Base-by-base conservation (phyloP, 345 rosid genomes). In the Aquilaria yunnanensis region DNA sequence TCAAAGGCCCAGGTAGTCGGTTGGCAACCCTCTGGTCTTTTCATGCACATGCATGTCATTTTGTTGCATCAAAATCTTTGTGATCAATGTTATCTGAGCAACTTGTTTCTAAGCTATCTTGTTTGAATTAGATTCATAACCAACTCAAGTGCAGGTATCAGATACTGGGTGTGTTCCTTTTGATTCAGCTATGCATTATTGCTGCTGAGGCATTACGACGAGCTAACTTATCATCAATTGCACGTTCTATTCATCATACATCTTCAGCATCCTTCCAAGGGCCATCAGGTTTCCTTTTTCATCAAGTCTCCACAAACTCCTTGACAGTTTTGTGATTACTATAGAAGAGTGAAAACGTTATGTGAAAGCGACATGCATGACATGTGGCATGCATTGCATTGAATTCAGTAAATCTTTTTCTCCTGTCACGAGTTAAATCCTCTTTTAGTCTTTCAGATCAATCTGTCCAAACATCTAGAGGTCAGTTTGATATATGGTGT, bases 121-220 rank as follows among this genome's bases (percentile, higher is more conserved):
- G 47, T 41, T 29, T 47, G 41, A 47, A 46, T 13, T 13, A 14
- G 57, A 37, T 45, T 33, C 31, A 43, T 58, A 2, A 10, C 16
- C 23, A 41, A 49, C 53, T 75, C 74, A 43, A 66, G 37, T 48
- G 70, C 85, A 90, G 97, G 74, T 90, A 94, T 76, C 97, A 94
- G 72, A 85, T 88, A 67, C 77, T 94, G 45, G 99, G 99, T 33
- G 77, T 90, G 30, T 94, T 94, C 76, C 96, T 90, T 67, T 75
- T 94, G 69, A 78, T 94, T 76, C 99, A 90, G 76, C 80, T 94
- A 59, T 94, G 96, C 71, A 72, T 90, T 70, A 80, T 90, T 77
- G 96, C 96, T 64, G 88, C 95, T 67, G 97, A 94, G 70, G 84
- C 85, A 55, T 75, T 94, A 49, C 84, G 96, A 14, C 81, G 92